Evolutionary conservation across 306 rosid species (phyloP).

Genomic region (Cucurbita moschata): DNA sequence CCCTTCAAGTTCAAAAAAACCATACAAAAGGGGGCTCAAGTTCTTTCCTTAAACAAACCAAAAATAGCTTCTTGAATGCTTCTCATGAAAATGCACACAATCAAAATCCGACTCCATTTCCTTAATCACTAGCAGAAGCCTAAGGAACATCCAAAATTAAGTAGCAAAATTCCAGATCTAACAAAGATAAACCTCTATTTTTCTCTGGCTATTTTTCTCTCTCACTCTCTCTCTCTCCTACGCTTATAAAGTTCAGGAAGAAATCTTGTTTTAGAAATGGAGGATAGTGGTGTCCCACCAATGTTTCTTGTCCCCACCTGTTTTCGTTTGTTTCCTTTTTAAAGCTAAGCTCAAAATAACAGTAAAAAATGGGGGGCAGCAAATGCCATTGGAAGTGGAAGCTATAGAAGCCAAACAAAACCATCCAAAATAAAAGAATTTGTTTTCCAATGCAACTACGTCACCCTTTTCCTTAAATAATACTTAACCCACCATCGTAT

Average conservation of each 20-base stretch:
- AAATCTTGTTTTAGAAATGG: conserved; percentile 9
- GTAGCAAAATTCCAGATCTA: not conserved
- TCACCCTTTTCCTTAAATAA: not conserved
- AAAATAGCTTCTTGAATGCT: not conserved
- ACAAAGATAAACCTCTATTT: not conserved
- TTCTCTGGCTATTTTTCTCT: not conserved
- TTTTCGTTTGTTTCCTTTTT: not conserved
- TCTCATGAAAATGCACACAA: not conserved
- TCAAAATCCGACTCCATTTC: not conserved
- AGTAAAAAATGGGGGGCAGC: not conserved
- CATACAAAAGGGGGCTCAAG: not conserved
- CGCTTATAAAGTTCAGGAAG: not conserved
- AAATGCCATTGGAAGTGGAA: conserved; percentile 4
- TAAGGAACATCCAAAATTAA: not conserved
- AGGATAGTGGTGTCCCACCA: conserved; percentile 1
- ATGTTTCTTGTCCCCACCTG: conserved; percentile 7
- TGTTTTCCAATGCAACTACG: conserved; percentile 1
- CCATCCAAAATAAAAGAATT: conserved; percentile 6
- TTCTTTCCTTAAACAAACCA: not conserved
- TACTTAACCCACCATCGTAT: not conserved
- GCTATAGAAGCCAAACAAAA: not conserved
- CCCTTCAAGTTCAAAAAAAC: not conserved
- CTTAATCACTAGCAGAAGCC: not conserved
- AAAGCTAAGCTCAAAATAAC: conserved; percentile 3
- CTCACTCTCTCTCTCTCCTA: conserved; percentile 5